Evolutionary conservation across 345 rosid species (phyloP).

Genomic region (Lagerstroemia speciosa): DNA sequence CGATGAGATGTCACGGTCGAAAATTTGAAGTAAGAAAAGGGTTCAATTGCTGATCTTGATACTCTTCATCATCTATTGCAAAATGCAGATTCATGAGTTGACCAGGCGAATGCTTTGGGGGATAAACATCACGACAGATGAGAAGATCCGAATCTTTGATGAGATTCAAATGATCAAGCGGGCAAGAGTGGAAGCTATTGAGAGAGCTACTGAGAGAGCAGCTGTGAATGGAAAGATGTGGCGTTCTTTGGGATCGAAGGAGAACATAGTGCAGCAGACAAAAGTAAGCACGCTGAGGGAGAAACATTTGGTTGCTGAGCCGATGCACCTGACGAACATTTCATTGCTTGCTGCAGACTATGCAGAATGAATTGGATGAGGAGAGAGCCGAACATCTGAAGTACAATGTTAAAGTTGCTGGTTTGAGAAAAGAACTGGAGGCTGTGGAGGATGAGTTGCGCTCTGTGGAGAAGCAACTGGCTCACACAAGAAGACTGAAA

Average conservation of each 20-base stretch:
- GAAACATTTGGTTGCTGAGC: background rate
- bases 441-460: background rate
- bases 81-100: background rate
- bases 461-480: background rate
- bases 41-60: background rate
- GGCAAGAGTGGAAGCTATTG: background rate
- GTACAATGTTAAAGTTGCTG: background rate
- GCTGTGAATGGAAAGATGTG: constrained; percentile 1
- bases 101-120: background rate
- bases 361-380: background rate
- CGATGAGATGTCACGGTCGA: background rate
- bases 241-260: background rate
- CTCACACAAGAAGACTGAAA: background rate
- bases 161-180: background rate
- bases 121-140: background rate
- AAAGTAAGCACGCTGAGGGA: background rate
- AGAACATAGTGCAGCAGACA: background rate
- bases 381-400: background rate
- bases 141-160: background rate
- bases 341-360: background rate
- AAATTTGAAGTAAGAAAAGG: background rate
- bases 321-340: background rate
- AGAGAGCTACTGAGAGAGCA: background rate
- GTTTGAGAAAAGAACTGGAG: background rate
- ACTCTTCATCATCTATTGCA: background rate